These are phyloP conservation scores for Rhododendron kiyosumense DNA, from an alignment of 148 eudicot genomes.

Conservation along the genomic window DNA sequence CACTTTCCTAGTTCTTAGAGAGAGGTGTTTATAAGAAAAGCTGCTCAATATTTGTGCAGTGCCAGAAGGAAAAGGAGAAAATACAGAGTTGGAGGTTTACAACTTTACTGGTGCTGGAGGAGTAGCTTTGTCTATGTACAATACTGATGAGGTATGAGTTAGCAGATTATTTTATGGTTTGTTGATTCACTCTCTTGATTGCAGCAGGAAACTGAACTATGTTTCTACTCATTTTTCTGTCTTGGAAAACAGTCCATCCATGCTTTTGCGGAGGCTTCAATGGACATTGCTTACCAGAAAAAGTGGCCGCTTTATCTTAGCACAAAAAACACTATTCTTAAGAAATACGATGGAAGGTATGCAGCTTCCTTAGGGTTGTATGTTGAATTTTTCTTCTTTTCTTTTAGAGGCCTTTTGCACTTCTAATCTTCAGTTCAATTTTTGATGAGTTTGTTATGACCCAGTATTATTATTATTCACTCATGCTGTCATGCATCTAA, in stretches of 20 bases:
- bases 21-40: neutral
- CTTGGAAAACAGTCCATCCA: conserved; percentile 44
- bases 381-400: neutral
- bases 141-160: conserved; percentile 62
- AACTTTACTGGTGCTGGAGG: conserved; percentile 68
- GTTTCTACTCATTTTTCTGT: neutral
- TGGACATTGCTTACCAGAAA: conserved; percentile 62
- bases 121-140: conserved; percentile 69
- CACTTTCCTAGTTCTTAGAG: neutral
- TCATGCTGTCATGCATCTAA: neutral
- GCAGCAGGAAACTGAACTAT: neutral
- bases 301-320: conserved; percentile 86
- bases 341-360: conserved; percentile 83
- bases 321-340: conserved; percentile 77
- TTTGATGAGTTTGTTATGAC: neutral
- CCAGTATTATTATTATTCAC: neutral
- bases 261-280: conserved; percentile 79
- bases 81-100: conserved; percentile 57
- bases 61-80: conserved; percentile 56
- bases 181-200: neutral
- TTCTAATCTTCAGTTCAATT: neutral
- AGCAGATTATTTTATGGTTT: neutral
- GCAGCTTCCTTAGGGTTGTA: neutral
- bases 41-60: conserved; percentile 27
- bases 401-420: neutral